These are phyloP conservation scores for Thalia dealbata DNA, from an alignment of 176 grass and related monocot species.

Conservation along the genomic window DNA sequence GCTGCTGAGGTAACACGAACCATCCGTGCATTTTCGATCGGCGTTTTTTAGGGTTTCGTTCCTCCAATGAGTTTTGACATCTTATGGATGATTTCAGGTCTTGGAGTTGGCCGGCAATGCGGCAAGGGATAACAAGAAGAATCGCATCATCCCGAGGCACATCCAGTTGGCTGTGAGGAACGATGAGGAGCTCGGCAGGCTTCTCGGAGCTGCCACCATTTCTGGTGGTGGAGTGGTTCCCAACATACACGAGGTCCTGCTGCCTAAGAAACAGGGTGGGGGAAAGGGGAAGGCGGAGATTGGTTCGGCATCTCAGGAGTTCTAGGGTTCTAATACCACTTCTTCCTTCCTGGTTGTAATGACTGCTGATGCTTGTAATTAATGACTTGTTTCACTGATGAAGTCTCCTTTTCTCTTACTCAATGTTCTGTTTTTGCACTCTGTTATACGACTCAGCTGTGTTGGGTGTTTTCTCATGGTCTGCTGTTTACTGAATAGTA, in stretches of 20 bases:
- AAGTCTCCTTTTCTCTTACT: too few relatives aligned
- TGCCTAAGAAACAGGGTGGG: slow-evolving; percentile 26
- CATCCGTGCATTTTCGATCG: too few relatives aligned
- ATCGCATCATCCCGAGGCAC: slow-evolving; percentile 32
- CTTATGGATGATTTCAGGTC: neutral
- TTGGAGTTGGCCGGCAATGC: neutral
- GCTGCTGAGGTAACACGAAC: slow-evolving; percentile 21
- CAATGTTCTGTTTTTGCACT: too few relatives aligned
- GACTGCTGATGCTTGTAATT: neutral
- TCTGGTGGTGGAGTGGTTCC: slow-evolving; percentile 27
- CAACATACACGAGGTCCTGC: slow-evolving; percentile 29
- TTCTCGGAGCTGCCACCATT: slow-evolving; percentile 28
- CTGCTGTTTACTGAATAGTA: too few relatives aligned
- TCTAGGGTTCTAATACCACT: neutral
- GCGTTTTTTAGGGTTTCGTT: neutral
- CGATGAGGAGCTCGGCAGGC: slow-evolving; percentile 34
- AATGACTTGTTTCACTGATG: neutral
- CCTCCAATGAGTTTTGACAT: neutral
- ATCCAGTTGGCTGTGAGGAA: slow-evolving; percentile 30
- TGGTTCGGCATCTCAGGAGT: neutral
- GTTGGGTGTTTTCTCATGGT: too few relatives aligned
- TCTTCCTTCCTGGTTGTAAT: neutral
- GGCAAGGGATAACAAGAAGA: slow-evolving; percentile 24
- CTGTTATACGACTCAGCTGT: too few relatives aligned
- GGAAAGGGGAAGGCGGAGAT: slow-evolving; percentile 11